Base-by-base conservation (phyloP, 2,329 filamentous ascomycete species). In the Stemphylium vesicarium region DNA sequence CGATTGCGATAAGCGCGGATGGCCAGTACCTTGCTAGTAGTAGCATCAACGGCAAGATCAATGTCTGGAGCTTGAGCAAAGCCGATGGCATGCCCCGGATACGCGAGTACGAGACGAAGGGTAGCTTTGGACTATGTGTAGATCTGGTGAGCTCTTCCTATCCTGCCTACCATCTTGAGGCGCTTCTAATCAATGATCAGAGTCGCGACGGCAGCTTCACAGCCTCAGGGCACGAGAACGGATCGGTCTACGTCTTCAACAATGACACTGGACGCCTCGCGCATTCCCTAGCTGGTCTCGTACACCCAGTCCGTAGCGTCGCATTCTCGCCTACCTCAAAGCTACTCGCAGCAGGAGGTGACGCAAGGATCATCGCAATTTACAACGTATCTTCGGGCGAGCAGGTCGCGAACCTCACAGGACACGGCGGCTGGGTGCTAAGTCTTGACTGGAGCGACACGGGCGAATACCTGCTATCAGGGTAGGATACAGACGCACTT, bases 301-400 rank as follows among this genome's bases (percentile, higher is more conserved):
- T 93, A 44, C 94, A 94, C 65, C 90, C 94, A 1, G 89, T 98
- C 20, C 89, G 95, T 54, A 83, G 89, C 9, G 86, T 98, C 10
- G 85, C 90, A 1, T 99, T 99, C 78, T 96, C 92, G 0, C 95
- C 95, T 0, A 90, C 86, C 12, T 89, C 88, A 55, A 93, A 87
- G 47, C 85, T 94, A 22, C 84, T 99, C 12, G 95, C 95, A 18
- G 94, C 94, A 6, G 92, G 90, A 3, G 95, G 95, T 26, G 94
- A 99, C 70, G 89, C 93, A 7, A 87, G 88, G 46, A 86, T 96
- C 45, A 96, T 99, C 65, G 90, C 91, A 2, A 82, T 98, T 40
- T 99, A 97, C 79, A 93, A 98, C 71, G 91, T 96, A 65, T 85
- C 87, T 62, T 93, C 94, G 43, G 95, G 95, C 44, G 93, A 98